phyloP scores from a whole-genome alignment of 140 eudicot species.

The Erigeron philadelphicus region DNA sequence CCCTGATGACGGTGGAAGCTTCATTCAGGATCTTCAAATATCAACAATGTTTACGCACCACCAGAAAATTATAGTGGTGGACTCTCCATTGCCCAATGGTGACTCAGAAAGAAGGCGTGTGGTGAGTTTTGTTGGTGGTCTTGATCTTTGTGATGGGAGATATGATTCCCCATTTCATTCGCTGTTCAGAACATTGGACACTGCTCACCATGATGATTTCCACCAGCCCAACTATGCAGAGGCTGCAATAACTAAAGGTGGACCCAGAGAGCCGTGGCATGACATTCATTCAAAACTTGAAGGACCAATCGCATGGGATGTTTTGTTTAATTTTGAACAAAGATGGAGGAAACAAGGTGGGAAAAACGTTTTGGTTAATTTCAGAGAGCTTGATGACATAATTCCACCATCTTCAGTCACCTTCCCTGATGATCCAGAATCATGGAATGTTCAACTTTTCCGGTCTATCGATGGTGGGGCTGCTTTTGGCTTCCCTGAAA shows the following conservation, averaged over 20 bases:
- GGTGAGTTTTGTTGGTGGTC: constrained; percentile 55
- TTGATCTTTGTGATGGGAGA: constrained; percentile 52
- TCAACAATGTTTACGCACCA: constrained; percentile 78
- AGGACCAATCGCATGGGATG: constrained; percentile 48
- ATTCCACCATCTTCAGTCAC: constrained; percentile 38
- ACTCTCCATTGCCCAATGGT: constrained; percentile 36
- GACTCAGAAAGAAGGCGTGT: constrained; percentile 38
- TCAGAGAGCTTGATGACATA: constrained; percentile 35
- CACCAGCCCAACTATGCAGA: constrained; percentile 50
- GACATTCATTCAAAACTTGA: constrained; percentile 72
- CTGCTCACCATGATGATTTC: constrained; percentile 45
- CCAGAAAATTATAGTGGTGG: constrained; percentile 51
- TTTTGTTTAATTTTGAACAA: constrained; percentile 41
- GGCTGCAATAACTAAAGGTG: constrained; percentile 62
- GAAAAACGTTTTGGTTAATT: constrained; percentile 29
- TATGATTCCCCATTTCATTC: constrained; percentile 50
- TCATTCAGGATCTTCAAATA: constrained; percentile 55
- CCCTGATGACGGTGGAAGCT: constrained; percentile 70
- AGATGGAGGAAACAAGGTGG: constrained; percentile 51
- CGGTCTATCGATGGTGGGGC: constrained; percentile 67
- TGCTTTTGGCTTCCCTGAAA: constrained; percentile 61
- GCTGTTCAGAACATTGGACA: constrained; percentile 45
- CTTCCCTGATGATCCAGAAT: constrained; percentile 37
- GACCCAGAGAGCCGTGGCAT: constrained; percentile 93
- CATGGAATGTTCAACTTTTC: constrained; percentile 62